Percentiles rank a stretch among this genome's conserved stretches.
Conservation (phyloP, 208 protist genomes). For the Wallacemonas sp. region DNA sequence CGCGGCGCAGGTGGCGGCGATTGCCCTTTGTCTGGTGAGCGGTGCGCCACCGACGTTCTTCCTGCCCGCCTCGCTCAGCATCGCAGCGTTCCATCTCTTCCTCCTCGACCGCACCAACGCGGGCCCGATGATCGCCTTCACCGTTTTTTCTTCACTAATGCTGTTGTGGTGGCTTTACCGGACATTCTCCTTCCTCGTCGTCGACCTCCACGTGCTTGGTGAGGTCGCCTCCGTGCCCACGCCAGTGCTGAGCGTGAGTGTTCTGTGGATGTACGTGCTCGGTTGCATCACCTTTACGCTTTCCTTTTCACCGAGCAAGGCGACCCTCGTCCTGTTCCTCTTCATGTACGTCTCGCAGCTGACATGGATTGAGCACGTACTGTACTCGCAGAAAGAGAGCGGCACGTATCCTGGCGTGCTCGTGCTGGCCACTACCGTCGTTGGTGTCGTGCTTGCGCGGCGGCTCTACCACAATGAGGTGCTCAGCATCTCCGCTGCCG, state of each 20-base stretch:
- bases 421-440: constrained; percentile 59
- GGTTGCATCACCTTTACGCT: constrained; percentile 74
- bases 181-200: constrained; percentile 85
- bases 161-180: constrained; percentile 90
- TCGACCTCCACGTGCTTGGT: constrained; percentile 80
- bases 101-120: constrained; percentile 68
- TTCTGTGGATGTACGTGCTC: constrained; percentile 81
- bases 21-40: constrained; percentile 42
- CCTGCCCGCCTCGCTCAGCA: constrained; percentile 43
- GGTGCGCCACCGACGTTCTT: constrained; percentile 60
- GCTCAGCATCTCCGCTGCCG: constrained; percentile 36
- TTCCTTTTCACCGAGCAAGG: constrained; percentile 62
- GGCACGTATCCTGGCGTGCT: constrained; percentile 72
- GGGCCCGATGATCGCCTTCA: constrained; percentile 73
- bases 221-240: constrained; percentile 65
- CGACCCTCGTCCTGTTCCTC: constrained; percentile 40
- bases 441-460: constrained; percentile 52
- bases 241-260: constrained; percentile 49
- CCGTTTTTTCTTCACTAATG: constrained; percentile 69
- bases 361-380: constrained; percentile 79
- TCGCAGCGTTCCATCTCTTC: constrained; percentile 70
- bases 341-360: constrained; percentile 72
- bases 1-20: constrained; percentile 29
- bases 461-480: constrained; percentile 66
- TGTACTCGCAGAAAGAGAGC: constrained; percentile 84